phyloP scores from a whole-genome alignment of 768 basidiomycete genomes.

The Holtermanniella nyarrowii region DNA sequence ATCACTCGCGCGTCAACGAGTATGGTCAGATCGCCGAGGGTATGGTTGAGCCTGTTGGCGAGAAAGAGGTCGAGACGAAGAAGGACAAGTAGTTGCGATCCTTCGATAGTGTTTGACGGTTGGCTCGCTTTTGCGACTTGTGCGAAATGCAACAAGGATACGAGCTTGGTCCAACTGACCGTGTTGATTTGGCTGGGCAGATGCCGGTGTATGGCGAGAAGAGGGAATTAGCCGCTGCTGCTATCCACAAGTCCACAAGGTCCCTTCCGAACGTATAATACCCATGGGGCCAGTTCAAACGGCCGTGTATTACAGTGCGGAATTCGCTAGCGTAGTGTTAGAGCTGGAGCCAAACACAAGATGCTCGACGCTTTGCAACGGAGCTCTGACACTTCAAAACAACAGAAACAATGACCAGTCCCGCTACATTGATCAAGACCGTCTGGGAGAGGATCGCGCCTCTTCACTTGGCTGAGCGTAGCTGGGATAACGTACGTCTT shows the following conservation, averaged over 20 bases:
- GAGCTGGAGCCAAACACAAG: no score
- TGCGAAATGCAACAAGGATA: background rate
- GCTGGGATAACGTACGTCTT: conserved; percentile 80
- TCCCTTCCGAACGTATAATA: background rate
- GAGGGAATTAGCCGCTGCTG: background rate
- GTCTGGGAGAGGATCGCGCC: conserved; percentile 58
- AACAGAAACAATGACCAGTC: no score
- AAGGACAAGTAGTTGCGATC: conserved; percentile 14
- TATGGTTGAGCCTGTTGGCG: conserved; percentile 34
- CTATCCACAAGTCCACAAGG: conserved; percentile 3
- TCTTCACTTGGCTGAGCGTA: conserved; percentile 63
- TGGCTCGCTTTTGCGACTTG: no score
- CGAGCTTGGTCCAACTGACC: conserved; percentile 11
- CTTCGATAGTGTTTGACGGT: no score
- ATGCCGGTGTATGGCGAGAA: background rate
- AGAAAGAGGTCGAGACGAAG: conserved; percentile 12
- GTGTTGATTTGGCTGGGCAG: conserved; percentile 9
- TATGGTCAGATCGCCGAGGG: conserved; percentile 65
- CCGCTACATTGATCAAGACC: conserved; percentile 27
- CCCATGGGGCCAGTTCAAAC: no score
- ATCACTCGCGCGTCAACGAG: conserved; percentile 90
- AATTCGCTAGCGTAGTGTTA: no score
- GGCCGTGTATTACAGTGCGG: no score
- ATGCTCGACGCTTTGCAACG: no score
- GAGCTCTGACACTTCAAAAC: no score